Evolutionary conservation across 805 yeast species (phyloP), one percentile per base, ranked within the genome.

Genomic region (Candida krabiensis): DNA sequence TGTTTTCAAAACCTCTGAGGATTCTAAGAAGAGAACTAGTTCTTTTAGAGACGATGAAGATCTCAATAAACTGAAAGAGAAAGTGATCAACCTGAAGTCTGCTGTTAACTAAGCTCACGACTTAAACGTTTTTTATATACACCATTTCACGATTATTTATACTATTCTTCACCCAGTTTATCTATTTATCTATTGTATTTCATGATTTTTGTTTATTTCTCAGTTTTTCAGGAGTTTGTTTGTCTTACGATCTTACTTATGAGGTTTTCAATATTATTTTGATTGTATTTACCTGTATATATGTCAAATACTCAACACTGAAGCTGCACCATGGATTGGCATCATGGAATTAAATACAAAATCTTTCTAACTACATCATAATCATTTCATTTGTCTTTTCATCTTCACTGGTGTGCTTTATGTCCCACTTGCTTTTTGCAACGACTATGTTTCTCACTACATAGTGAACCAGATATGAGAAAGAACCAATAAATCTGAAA

Each of bases 401-500:
- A 9, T 41, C 51, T 14, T 37, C 37, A 9, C 38, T 37, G 3
- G 21, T 32, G 19, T 49, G 50, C 21, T 46, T 52, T 14, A 58
- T 26, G 18, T 58, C 57, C 64, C 63, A 61, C 38, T 61, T 63
- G 44, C 57, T 52, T 32, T 54, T 49, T 6, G 58, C 47, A 19
- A 60, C 59, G 18, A 62, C 60, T 13, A 55, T 38, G 34, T 46
- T 59, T 40, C 70, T 62, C 13, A 67, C 33, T 4, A 47, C 47
- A 9, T 61, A 47, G 49, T 72, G 75, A 9, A 74, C 27, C 52
- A 93, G 70, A 66, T 81, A 93, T 1, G 80, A 73, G 28, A 79
- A 53, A 0, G 97, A 86, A 2, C 98, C 99, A 19, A 75, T 38
- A 2, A 90, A 96, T 64, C 98, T 77, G 62, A 89, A 75, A 4